Evolutionary conservation across 352 stramenopile species (phyloP).

Genomic region (Phytophthora uliginosa): DNA sequence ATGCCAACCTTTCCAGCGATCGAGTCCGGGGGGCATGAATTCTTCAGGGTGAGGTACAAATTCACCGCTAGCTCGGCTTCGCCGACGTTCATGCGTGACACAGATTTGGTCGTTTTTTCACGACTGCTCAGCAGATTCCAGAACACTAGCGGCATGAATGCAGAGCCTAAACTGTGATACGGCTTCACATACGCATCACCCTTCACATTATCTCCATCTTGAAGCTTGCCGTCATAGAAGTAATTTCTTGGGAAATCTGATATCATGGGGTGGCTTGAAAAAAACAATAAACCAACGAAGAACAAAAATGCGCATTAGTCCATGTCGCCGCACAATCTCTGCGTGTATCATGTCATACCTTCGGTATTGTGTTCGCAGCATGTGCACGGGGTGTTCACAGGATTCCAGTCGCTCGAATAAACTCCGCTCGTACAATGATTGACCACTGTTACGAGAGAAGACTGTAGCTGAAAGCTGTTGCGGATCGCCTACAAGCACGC

Average conservation of each 20-base stretch:
- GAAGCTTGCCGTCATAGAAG: constrained; percentile 88
- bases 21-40: constrained; percentile 80
- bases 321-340: not conserved
- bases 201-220: constrained; percentile 88
- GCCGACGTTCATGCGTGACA: constrained; percentile 85
- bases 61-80: constrained; percentile 90
- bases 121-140: constrained; percentile 88
- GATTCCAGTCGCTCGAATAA: constrained; percentile 94
- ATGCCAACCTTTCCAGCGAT: constrained; percentile 89
- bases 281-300: not conserved
- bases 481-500: constrained; percentile 94
- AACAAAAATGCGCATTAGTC: constrained; percentile 19
- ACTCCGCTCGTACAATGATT: constrained; percentile 93
- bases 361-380: constrained; percentile 91
- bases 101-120: constrained; percentile 73
- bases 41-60: constrained; percentile 89
- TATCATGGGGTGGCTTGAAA: constrained; percentile 80
- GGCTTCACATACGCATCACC: constrained; percentile 68
- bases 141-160: constrained; percentile 87
- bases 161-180: constrained; percentile 81
- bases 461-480: constrained; percentile 95
- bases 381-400: constrained; percentile 90
- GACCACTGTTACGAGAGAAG: constrained; percentile 88
- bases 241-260: constrained; percentile 88
- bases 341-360: constrained; percentile 41